Base-by-base conservation (phyloP, 176 grass and related monocot genomes). In the Oryza glaberrima region DNA sequence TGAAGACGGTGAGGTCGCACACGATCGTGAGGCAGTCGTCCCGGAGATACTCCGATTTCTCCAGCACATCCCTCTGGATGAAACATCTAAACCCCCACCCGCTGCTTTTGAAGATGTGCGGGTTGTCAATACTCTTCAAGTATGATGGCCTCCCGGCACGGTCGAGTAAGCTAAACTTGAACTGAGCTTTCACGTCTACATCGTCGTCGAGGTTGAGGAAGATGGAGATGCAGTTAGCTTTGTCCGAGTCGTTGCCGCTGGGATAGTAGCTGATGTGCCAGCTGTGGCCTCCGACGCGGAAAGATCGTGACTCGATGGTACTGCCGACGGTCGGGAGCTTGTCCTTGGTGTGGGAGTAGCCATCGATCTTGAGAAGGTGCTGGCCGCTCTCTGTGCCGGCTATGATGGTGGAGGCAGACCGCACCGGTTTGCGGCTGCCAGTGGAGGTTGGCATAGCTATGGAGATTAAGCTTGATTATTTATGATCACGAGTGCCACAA, bases 81-180 rank as follows among this genome's bases (percentile, higher is more conserved):
- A 43, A 74, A 2, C 0, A 0, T 7, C 1, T 0, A 6, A 2
- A 12, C 17, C 49, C 73, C 47, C 30, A 75, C 25, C 26, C 47
- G 26, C 1, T 0, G 4, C 0, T 10, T 0, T n/a, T 19, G 17
- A 41, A 41, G 40, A 0, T 0, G 40, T 41, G 0, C 1, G 40
- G 40, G 40, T 41, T 0, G 38, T 7, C 38, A 6, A 3, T 6
- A 0, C 38, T 40, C 4, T 0, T 41, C 6, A 1, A 12, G 73
- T 3, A 20, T 1, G 49, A n/a, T 2, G 49, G 17, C 19, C 36
- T 3, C 51, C 54, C 17, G 4, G 1, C 30, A 11, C 10, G 32
- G 19, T 77, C 51, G 19, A 23, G 17, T 3, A 77, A 7, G 32
- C 30, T 12, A 3, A 60, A 61, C 10, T 0, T 4, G 30, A 8